phyloP scores from a whole-genome alignment of 176 grass and related monocot species.

The Oryza nivara region DNA sequence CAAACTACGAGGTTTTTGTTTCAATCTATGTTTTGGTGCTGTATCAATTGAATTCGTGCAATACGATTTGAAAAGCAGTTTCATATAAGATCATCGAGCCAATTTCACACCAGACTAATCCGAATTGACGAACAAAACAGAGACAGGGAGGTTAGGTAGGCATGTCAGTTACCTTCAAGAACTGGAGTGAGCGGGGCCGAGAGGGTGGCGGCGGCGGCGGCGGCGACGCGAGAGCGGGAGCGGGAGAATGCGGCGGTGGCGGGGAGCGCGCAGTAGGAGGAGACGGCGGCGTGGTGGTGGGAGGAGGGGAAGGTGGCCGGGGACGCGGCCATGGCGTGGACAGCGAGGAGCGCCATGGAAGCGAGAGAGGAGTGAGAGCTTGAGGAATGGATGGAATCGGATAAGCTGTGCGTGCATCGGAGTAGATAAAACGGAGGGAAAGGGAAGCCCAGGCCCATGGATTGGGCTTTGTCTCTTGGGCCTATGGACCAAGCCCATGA shows the following conservation, averaged over 20 bases:
- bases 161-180: constrained; percentile 18
- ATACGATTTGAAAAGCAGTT: background rate
- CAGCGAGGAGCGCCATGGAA: constrained; percentile 61
- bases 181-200: constrained; percentile 32
- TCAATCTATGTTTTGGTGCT: background rate
- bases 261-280: constrained; percentile 46
- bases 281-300: constrained; percentile 36
- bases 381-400: background rate
- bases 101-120: background rate
- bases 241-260: constrained; percentile 17
- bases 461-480: background rate
- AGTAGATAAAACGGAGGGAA: background rate
- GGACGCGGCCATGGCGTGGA: constrained; percentile 40
- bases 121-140: background rate
- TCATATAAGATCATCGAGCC: background rate
- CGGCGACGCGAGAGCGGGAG: constrained; percentile 7
- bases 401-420: background rate
- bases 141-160: background rate
- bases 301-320: constrained; percentile 1
- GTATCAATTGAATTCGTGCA: background rate
- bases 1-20: background rate
- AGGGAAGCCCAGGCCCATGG: background rate
- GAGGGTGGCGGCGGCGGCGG: constrained; percentile 10
- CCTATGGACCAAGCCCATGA: background rate
- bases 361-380: background rate